These are phyloP conservation scores for Triticum urartu DNA, from an alignment of 176 grass and related monocot genomes.

Conservation along the genomic window DNA sequence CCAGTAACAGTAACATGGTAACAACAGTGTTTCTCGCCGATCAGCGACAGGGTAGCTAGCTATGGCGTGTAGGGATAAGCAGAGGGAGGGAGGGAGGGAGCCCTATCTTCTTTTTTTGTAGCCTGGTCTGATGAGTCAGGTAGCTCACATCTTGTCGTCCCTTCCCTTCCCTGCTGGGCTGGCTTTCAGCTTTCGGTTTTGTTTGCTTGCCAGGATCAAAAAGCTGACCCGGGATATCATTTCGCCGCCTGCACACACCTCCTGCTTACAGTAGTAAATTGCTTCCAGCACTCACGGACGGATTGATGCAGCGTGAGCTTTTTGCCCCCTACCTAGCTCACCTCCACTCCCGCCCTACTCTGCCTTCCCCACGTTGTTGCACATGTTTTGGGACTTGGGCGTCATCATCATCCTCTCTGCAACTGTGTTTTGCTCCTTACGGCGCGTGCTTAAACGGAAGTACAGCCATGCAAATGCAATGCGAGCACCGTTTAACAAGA, in stretches of 20 bases:
- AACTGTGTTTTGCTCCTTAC: no score
- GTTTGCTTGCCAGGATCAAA: slow-evolving; percentile 51
- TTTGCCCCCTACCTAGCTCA: not conserved
- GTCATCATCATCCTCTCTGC: not conserved
- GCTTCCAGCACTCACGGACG: not conserved
- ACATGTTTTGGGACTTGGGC: slow-evolving; percentile 5
- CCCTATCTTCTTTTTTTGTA: not conserved
- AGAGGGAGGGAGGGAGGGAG: not conserved
- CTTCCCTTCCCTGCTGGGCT: not conserved
- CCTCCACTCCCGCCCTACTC: not conserved
- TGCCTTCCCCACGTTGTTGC: not conserved
- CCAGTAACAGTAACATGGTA: not conserved
- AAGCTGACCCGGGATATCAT: slow-evolving; percentile 46
- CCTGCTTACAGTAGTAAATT: not conserved
- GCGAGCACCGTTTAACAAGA: no score
- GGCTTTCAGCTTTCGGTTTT: slow-evolving; percentile 43
- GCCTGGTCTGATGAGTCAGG: not conserved
- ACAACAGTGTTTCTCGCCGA: not conserved
- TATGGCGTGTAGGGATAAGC: not conserved
- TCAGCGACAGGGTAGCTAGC: not conserved
- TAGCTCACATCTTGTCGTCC: slow-evolving; percentile 31
- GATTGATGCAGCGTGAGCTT: not conserved
- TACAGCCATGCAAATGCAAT: no score
- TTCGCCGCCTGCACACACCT: slow-evolving; percentile 20
- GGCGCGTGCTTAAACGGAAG: no score